These are phyloP conservation scores for Globisporangium heterothallicum DNA, from an alignment of 352 stramenopile species.

Conservation along the genomic window DNA sequence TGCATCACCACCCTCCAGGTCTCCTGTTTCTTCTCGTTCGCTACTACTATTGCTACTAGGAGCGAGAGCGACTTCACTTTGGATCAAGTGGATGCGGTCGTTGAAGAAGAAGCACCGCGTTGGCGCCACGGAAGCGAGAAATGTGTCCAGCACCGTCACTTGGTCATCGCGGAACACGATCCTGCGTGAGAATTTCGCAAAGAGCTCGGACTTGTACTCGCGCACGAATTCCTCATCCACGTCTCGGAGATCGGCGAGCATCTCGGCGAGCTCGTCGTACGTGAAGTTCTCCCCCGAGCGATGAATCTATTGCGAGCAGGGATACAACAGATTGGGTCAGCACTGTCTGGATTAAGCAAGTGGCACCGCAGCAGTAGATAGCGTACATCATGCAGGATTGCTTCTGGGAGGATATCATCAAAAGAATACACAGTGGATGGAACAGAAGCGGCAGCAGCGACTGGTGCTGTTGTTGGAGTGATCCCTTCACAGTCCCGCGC, in stretches of 20 bases:
- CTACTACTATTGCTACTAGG: too few species aligned
- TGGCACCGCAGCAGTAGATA: too few species aligned
- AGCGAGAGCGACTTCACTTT: constrained; percentile 59
- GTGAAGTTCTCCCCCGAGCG: constrained; percentile 70
- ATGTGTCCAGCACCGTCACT: constrained; percentile 62
- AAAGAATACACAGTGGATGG: constrained; percentile 20
- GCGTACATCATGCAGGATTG: constrained; percentile 64
- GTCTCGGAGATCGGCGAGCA: constrained; percentile 53
- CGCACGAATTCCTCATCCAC: constrained; percentile 47
- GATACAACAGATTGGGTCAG: not conserved
- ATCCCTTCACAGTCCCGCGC: constrained; percentile 69
- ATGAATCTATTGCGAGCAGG: constrained; percentile 43
- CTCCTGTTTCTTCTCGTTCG: not conserved
- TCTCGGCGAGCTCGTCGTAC: constrained; percentile 52
- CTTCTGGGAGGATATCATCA: constrained; percentile 50
- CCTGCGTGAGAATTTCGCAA: constrained; percentile 44
- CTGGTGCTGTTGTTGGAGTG: not conserved
- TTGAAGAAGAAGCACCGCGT: constrained; percentile 74
- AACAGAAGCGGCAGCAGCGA: not conserved
- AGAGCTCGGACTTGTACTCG: constrained; percentile 54
- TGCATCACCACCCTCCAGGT: too few species aligned
- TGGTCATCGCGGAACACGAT: constrained; percentile 47
- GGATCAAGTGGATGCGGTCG: constrained; percentile 58
- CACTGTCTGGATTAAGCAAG: not conserved
- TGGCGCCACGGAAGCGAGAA: constrained; percentile 23